Evolutionary conservation across 179 eudicot genomes (phyloP).

Genomic region (Beta lomatogona): DNA sequence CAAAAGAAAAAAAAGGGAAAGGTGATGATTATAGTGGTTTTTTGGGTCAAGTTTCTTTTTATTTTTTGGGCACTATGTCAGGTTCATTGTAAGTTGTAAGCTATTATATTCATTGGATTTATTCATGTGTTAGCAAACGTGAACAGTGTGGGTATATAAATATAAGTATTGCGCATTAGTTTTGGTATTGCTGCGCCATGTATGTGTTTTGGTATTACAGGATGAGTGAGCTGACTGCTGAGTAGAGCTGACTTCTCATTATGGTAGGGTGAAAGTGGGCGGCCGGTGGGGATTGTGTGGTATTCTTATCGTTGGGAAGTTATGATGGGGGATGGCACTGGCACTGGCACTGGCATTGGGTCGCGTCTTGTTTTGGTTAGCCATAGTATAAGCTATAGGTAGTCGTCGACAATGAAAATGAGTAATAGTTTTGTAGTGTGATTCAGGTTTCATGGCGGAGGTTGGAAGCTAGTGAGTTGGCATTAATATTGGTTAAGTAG

Average conservation of each 20-base stretch:
- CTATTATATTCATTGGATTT: conserved; percentile 68
- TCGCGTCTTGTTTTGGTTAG: no score
- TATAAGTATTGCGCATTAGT: conserved; percentile 32
- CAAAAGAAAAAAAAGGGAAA: conserved; percentile 19
- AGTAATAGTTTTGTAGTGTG: no score
- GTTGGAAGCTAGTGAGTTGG: background rate
- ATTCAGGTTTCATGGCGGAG: no score
- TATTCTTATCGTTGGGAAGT: no score
- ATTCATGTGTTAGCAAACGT: conserved; percentile 49
- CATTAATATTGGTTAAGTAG: background rate
- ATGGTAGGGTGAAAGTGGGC: no score
- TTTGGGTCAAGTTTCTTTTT: conserved; percentile 35
- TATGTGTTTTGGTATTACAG: background rate
- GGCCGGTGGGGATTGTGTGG: no score
- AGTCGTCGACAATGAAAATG: no score
- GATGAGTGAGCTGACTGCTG: background rate
- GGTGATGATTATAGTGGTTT: conserved; percentile 38
- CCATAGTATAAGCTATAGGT: no score
- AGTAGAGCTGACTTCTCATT: no score
- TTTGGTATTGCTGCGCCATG: background rate
- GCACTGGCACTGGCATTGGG: no score
- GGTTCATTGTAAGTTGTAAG: conserved; percentile 40
- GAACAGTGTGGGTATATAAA: conserved; percentile 43
- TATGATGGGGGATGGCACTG: no score
- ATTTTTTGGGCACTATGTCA: conserved; percentile 20